Evolutionary conservation across 305 asterid species (phyloP), one percentile per base, ranked within the genome.

Genomic region (Vinca major): DNA sequence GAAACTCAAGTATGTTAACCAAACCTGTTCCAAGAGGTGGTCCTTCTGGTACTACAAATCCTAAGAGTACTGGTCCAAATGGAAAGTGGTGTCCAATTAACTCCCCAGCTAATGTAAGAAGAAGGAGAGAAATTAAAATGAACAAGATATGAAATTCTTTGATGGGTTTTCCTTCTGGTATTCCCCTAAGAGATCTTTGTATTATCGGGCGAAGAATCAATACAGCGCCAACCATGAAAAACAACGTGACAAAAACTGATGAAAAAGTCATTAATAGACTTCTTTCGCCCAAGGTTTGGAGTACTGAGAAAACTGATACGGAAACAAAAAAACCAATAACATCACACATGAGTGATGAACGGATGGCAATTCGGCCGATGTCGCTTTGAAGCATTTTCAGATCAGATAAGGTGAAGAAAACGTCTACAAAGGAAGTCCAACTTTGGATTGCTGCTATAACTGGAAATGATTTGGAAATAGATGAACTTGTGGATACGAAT

Each of bases 11-110:
- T 74, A 80, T 86, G 0, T 79, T 26, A 52, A 86, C 72, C 69
- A 91, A 53, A 0, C 88, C 79, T 0, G 87, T 63, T 0, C 92
- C 96, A 47, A 81, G 36, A 53, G 83, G 79, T 2, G 85, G 80
- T 4, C 85, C 85, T 61, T 76, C 77, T 5, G 83, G 85, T 40
- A 78, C 64, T 17, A 72, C 74, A 65, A 78, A 68, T 16, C 83
- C 85, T 6, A 79, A 16, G 13, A 79, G 39, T 54, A 76, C 41
- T 19, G 85, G 76, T 16, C 85, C 85, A 40, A 87, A 80, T 11
- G 77, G 73, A 50, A 82, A 91, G 37, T 89, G 97, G 73, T 89
- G 97, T 7, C 96, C 97, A 2, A 87, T 77, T 9, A 78, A 39
- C 81, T 91, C 96, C 0, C 89, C 79, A 12, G 76, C 16, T 16